Evolutionary conservation across 306 rosid species (phyloP), one percentile per base, ranked within the genome.

Genomic region (Carpinus viminea): DNA sequence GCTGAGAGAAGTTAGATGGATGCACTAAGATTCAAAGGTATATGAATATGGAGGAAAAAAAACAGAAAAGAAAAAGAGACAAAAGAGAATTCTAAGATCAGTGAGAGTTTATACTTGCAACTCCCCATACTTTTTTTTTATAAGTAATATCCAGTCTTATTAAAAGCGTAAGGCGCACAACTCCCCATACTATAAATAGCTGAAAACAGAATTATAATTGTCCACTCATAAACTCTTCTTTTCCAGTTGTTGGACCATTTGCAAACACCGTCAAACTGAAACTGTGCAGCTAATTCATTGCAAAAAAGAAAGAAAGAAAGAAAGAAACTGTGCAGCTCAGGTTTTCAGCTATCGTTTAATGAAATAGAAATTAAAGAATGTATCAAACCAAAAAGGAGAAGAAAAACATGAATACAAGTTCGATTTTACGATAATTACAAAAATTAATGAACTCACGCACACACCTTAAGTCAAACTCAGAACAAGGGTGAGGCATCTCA

Each of bases 401-500:
- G 34, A n/a, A 17, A 8, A 68, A 4, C 12, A 11, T 45, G 50
- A 71, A 57, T 13, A 71, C 7, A 48, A 48, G 17, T 31, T 48
- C 9, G 31, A 46, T 55, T 43, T 66, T 34, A 45, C 56, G 26
- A 55, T 34, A 34, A 76, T 53, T 53, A 24, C 62, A 47, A 79
- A 79, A 53, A 41, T 62, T 61, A 66, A 76, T 69, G 41, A 75
- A 75, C 47, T 65, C 9, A 12, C 20, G 36, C 20, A 65, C 18
- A 26, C 7, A 64, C 9, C 16, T 36, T 34, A 36, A 15, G 15
- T 62, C 43, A n/a, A 16, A 31, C 4, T 15, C 69, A 31, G 34
- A 31, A 20, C 43, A 31, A 62, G 21, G 69, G 69, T 0, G 2
- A 31, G 1, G 47, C 36, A 15, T 18, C 21, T 34, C 24, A 1